Evolutionary conservation across 371 early-diverging fungal genomes (phyloP), one percentile per base, ranked within the genome.

Genomic region (Syncephalastrum monosporum): DNA sequence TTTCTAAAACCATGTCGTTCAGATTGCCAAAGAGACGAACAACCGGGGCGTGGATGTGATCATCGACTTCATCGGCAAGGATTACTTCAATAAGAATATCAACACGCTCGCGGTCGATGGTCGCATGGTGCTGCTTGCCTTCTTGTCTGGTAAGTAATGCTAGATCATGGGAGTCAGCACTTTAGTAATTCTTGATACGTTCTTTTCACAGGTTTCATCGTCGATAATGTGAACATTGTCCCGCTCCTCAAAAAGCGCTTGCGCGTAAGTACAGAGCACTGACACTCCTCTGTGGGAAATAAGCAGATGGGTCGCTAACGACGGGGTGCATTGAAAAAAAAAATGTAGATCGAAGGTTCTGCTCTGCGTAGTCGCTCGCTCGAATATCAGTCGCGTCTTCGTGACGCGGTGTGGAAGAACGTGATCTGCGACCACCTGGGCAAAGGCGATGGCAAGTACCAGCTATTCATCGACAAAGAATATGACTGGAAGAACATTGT

Each of bases 41-140:
- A 74, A 72, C 3, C 74, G 74, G 29, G 93, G 93, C 21, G 91
- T 89, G 16, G 76, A 90, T 63, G 64, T 85, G 16, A 61, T 90
- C 33, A 74, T 91, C 45, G 93, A 92, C 56, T 85, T 86, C 57
- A 69, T 92, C 17, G 90, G 88, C 50, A 86, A 78, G 17, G 63
- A 79, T 33, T 88, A 90, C 71, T 89, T 83, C 79, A 58, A 69
- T 16, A 60, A 77, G 27, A 91, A 92, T 61, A 55, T 91, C 3
- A 74, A 71, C 14, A 69, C 77, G 0, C 61, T 90, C 38, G 87
- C 86, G n/a, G 13, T 74, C 4, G 93, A 91, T 68, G 91, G 90
- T 5, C 82, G 84, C 45, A 83, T 90, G 83, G 85, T 87, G 25
- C 75, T 91, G 50, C 75, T 90, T 21, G 88, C 85, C 3, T 75